Percentiles rank a stretch among this genome's conserved stretches.
Evolutionary conservation across 495 filamentous ascomycete genomes (phyloP).

Genomic region (Tuber microsphaerosporum): DNA sequence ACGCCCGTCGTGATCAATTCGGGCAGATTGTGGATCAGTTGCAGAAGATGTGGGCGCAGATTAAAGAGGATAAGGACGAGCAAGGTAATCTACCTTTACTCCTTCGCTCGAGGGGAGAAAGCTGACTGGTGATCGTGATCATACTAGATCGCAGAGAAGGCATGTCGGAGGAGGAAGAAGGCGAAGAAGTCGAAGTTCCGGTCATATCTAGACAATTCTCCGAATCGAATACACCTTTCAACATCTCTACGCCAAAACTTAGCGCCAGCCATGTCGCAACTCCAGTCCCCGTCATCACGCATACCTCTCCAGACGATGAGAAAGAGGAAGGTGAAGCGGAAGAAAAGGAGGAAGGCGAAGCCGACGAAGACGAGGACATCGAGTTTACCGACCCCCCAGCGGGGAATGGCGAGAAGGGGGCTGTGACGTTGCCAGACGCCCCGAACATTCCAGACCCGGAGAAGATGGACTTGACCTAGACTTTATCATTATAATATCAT

Average conservation of each 20-base stretch:
- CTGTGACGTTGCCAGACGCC: not conserved
- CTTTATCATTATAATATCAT: not conserved
- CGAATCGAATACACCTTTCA: conserved; percentile 31
- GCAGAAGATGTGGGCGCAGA: conserved; percentile 72
- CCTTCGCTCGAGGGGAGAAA: conserved; percentile 44
- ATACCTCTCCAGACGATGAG: conserved; percentile 45
- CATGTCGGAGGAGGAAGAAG: conserved; percentile 68
- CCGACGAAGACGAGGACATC: not conserved
- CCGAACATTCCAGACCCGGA: not conserved
- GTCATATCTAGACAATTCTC: conserved; percentile 38
- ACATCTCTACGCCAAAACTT: conserved; percentile 39
- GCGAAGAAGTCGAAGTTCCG: conserved; percentile 59
- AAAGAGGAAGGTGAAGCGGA: conserved; percentile 63
- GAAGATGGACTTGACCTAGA: not conserved
- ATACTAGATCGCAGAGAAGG: conserved; percentile 59
- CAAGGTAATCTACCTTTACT: conserved; percentile 39
- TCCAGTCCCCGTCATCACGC: conserved; percentile 44
- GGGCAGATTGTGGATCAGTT: conserved; percentile 85
- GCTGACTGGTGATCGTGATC: conserved; percentile 11
- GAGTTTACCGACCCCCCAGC: not conserved
- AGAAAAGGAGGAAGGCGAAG: conserved; percentile 30
- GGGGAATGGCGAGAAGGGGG: not conserved
- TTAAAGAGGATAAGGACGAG: conserved; percentile 94
- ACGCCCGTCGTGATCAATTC: conserved; percentile 79
- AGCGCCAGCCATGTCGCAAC: conserved; percentile 46